These are phyloP conservation scores for Fusarium sp. DNA, from an alignment of 2,329 filamentous ascomycete genomes.

Conservation along the genomic window DNA sequence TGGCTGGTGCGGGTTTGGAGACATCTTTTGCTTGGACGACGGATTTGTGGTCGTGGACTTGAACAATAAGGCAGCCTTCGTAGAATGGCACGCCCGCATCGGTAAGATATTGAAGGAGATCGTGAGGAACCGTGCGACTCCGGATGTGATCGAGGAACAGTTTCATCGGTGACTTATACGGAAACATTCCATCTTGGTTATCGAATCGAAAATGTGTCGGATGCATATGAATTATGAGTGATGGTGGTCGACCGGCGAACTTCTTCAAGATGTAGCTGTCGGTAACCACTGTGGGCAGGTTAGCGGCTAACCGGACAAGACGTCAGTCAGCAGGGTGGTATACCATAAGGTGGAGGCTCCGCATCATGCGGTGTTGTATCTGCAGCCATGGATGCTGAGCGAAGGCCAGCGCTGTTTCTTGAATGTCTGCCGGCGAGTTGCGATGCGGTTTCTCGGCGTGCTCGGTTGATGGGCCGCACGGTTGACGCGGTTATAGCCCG, in stretches of 20 bases:
- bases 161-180: conserved; percentile 93
- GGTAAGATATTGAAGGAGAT: conserved; percentile 84
- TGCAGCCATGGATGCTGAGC: conserved; percentile 61
- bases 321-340: not conserved
- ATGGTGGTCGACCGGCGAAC: conserved; percentile 80
- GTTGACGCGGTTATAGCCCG: conserved; percentile 55
- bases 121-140: conserved; percentile 84
- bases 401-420: conserved; percentile 63
- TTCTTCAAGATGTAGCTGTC: conserved; percentile 86
- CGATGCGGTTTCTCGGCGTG: conserved; percentile 67
- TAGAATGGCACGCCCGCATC: conserved; percentile 84
- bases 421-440: conserved; percentile 61
- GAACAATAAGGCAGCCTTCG: conserved; percentile 93
- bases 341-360: conserved; percentile 67
- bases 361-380: conserved; percentile 55
- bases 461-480: conserved; percentile 66
- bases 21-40: conserved; percentile 70
- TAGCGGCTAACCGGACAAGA: conserved; percentile 24
- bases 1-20: conserved; percentile 62
- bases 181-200: conserved; percentile 91
- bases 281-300: conserved; percentile 70
- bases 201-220: conserved; percentile 91
- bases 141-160: conserved; percentile 82
- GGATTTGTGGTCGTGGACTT: conserved; percentile 89
- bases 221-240: conserved; percentile 87